Evolutionary conservation across 768 basidiomycete species (phyloP), one percentile per base, ranked within the genome.

Genomic region (Lactarius sp.): DNA sequence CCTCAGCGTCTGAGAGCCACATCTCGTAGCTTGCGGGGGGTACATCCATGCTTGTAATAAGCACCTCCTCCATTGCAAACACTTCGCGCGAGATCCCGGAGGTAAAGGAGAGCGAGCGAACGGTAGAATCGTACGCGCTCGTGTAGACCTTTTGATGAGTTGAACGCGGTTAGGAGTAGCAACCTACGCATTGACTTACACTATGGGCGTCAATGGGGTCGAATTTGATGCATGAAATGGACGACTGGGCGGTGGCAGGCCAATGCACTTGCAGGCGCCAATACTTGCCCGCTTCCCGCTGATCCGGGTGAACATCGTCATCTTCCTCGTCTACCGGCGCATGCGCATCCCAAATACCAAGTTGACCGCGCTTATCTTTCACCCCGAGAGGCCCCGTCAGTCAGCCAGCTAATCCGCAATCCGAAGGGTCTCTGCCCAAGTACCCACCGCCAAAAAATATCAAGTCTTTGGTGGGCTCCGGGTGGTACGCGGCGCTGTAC

Each of bases 331-430:
- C 88, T 22, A 75, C 68, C 9, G 84, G 76, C 2, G 92, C 90
- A 65, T 83, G 82, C 10, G 92, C 86, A 74, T 94, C 92, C 92
- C 92, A 94, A 41, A 94, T 86, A 3, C 90, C 92, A 46, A 94
- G 76, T 69, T 86, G 82, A 0, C 92, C 92, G 67, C 90, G 85
- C 69, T 92, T 94, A 69, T 93, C 92, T 92, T 49, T 62, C 16
- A 52, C 5, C 7, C 16, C 36, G 8, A 9, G 16, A 22, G 16
- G n/a, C n/a, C 31, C 27, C 27, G 27, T 27, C 27, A 27, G 44
- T 68, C 33, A 62, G 27, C 33, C 46, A 34, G 18, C 50, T 42
- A 14, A 8, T 42, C n/a, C 10, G 18, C 2, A 27, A 41, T 59
- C 41, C 69, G 37, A 18, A 36, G 62, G 51, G 4, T 31, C 47